Conservation (phyloP, 345 rosid genomes). For the Erodium maritimum region DNA sequence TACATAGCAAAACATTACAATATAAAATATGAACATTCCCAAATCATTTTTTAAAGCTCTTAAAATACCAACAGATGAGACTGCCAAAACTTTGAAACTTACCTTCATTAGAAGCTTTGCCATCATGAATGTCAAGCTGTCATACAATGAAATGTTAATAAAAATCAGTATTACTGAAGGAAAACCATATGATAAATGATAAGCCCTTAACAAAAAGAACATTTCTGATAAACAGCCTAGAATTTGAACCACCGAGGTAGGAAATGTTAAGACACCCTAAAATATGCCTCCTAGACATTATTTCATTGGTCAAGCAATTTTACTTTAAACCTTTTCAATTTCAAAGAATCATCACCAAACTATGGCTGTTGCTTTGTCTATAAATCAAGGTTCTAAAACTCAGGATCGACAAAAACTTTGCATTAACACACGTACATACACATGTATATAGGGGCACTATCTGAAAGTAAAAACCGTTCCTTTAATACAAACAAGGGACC, state of each 20-base stretch:
- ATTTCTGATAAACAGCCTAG: no score
- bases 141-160: slow-evolving; percentile 8
- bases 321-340: background rate
- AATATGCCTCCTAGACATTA: no score
- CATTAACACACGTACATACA: no score
- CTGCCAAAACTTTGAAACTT: background rate
- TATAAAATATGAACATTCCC: background rate
- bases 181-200: background rate
- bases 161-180: background rate
- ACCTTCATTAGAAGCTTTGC: slow-evolving; percentile 75
- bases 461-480: no score
- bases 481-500: no score
- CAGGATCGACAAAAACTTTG: no score
- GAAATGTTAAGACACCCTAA: no score
- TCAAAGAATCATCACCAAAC: background rate
- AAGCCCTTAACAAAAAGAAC: background rate
- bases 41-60: no score
- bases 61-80: background rate
- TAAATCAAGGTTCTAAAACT: no score
- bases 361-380: background rate
- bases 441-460: no score
- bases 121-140: slow-evolving; percentile 82
- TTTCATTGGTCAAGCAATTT: no score
- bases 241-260: no score
- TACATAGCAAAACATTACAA: slow-evolving; percentile 16